Evolutionary conservation across 192 early-diverging fungal genomes (phyloP).

Genomic region (Fimicolochytrium jonesii): DNA sequence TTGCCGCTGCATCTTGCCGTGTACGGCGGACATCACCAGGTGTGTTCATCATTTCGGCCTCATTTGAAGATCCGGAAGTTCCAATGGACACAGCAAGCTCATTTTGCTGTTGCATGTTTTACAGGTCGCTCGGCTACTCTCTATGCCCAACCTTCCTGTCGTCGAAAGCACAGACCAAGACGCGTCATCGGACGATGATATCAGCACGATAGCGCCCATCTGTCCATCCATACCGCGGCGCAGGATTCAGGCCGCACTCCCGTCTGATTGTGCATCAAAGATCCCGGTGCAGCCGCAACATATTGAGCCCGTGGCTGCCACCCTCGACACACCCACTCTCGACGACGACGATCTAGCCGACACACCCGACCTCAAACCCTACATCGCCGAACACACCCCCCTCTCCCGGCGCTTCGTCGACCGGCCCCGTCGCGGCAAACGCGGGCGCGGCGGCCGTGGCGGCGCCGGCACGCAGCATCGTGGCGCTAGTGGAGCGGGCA

Average conservation of each 20-base stretch:
- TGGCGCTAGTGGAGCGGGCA: no score
- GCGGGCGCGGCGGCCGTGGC: constrained; percentile 20
- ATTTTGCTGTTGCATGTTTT: no score
- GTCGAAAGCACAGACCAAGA: neutral
- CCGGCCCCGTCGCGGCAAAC: constrained; percentile 20
- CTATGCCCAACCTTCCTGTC: neutral
- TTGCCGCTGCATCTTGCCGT: constrained; percentile 13
- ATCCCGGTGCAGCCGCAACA: neutral
- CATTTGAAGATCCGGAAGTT: neutral
- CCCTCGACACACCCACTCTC: neutral
- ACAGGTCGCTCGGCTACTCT: neutral
- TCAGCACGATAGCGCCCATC: neutral
- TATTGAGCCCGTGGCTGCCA: neutral
- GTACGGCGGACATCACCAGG: constrained; percentile 9
- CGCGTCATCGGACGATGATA: neutral
- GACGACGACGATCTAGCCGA: neutral
- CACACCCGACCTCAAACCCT: no score
- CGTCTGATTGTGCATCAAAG: neutral
- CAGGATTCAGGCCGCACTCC: neutral
- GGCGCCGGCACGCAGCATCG: constrained; percentile 11
- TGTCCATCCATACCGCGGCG: neutral
- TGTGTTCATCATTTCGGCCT: neutral
- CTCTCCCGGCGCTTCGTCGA: constrained; percentile 3
- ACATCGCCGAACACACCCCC: no score
- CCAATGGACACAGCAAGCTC: no score